phyloP scores from a whole-genome alignment of 1,284 basidiomycete genomes.

The Cutaneotrichosporon cutaneum region DNA sequence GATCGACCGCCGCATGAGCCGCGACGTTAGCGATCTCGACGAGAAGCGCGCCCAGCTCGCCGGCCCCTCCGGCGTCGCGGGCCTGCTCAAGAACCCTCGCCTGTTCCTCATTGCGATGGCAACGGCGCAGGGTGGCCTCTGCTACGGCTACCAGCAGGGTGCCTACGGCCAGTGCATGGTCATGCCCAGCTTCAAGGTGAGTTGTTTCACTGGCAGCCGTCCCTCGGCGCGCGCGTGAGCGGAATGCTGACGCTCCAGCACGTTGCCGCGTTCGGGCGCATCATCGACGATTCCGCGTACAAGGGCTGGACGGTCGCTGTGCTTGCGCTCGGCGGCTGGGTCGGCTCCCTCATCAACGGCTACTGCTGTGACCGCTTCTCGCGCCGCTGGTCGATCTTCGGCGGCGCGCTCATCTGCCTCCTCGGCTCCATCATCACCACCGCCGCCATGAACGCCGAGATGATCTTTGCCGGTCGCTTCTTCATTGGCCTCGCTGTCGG shows the following conservation, averaged over 20 bases:
- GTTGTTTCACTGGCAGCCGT: no score
- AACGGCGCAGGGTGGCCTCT: slow-evolving; percentile 26
- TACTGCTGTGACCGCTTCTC: slow-evolving; percentile 28
- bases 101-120: slow-evolving; percentile 26
- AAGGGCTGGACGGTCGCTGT: slow-evolving; percentile 28
- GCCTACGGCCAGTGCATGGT: slow-evolving; percentile 26
- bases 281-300: slow-evolving; percentile 20
- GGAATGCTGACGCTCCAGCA: neutral
- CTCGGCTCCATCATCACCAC: slow-evolving; percentile 28
- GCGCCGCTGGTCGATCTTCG: slow-evolving; percentile 29
- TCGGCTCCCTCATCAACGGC: slow-evolving; percentile 30
- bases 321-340: slow-evolving; percentile 30
- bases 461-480: slow-evolving; percentile 31
- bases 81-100: slow-evolving; percentile 24
- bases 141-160: slow-evolving; percentile 30
- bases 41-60: slow-evolving; percentile 16
- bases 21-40: slow-evolving; percentile 13
- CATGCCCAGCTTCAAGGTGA: slow-evolving; percentile 25
- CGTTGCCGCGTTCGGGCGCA: slow-evolving; percentile 18
- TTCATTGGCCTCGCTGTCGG: slow-evolving; percentile 57
- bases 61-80: slow-evolving; percentile 23
- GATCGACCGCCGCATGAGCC: neutral
- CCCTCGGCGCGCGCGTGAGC: no score
- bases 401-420: slow-evolving; percentile 28
- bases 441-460: slow-evolving; percentile 23